phyloP scores from a whole-genome alignment of 495 filamentous ascomycete genomes.

The Melanomma pulvis-pyrius region DNA sequence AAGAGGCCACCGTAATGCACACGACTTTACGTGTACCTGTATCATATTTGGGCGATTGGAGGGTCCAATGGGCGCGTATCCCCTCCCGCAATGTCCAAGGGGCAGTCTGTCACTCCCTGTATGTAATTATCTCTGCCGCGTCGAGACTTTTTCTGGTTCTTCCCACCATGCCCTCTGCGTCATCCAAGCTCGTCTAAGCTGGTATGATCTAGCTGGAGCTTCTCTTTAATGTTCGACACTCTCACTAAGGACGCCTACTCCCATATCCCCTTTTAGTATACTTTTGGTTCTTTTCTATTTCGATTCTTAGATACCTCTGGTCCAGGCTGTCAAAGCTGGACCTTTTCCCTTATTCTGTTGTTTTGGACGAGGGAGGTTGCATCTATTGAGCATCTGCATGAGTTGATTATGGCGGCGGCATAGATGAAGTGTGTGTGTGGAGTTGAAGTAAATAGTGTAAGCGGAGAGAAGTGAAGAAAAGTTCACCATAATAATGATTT shows the following conservation, averaged over 20 bases:
- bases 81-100: slow-evolving; percentile 1
- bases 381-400: slow-evolving; percentile 8
- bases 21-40: slow-evolving; percentile 35
- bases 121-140: slow-evolving; percentile 12
- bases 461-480: slow-evolving; percentile 23
- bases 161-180: background rate
- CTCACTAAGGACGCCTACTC: slow-evolving; percentile 30
- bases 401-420: background rate
- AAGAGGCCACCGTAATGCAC: background rate
- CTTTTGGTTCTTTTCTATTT: slow-evolving; percentile 22
- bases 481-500: slow-evolving; percentile 10
- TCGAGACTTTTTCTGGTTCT: background rate
- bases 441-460: slow-evolving; percentile 25
- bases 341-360: slow-evolving; percentile 23
- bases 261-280: slow-evolving; percentile 32
- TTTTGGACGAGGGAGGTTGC: slow-evolving; percentile 7
- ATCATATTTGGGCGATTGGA: slow-evolving; percentile 29
- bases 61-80: too few relatives aligned
- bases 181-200: slow-evolving; percentile 21
- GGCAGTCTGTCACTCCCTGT: background rate
- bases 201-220: slow-evolving; percentile 1
- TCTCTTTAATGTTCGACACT: slow-evolving; percentile 33
- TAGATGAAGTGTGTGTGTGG: background rate
- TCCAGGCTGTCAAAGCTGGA: slow-evolving; percentile 28
- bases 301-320: slow-evolving; percentile 41